Evolutionary conservation across 2,329 filamentous ascomycete genomes (phyloP), one percentile per base, ranked within the genome.

Genomic region (Aspergillus oerlinghausenensis): DNA sequence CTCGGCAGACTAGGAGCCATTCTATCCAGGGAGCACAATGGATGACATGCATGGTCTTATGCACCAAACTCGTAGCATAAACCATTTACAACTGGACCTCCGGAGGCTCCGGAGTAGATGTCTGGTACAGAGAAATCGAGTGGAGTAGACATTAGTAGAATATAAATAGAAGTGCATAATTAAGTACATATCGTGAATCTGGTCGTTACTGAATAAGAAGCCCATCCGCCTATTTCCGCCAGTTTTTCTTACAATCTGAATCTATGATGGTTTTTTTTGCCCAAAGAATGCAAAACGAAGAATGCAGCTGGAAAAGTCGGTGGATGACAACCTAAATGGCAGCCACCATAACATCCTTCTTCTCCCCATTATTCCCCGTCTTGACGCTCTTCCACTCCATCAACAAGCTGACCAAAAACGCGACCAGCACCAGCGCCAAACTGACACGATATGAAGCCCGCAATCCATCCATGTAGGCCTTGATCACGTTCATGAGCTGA

Each of bases 311-410:
- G 6, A 45, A 10, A 45, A 23, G 21, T 26, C 25, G 0, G 25
- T 26, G 25, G 21, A 21, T 23, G 42, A n/a, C 19, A 7, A 21
- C n/a, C 42, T 47, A 47, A 6, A 47, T 21, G 6, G 43, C 43
- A 23, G 43, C 19, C 43, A 47, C 10, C 21, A 47, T 3, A 2
- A 47, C 21, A 10, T 47, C 43, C 43, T 47, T 47, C 43, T 47
- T 47, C n/a, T 47, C 14, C 5, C 32, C 43, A 47, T 47, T 47
- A 3, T 23, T 23, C n/a, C 11, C 38, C 0, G 35, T 19, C 43
- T 67, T 67, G 29, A 67, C 61, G 50, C 64, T 67, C 59, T 62
- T 62, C 62, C 65, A 67, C 45, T 67, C 65, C 35, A 67, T 14
- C 28, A 63, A 62, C 29, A 62, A 61, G 48, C 58, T 62, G 0